A percentile compares a stretch with the other conserved stretches of the same genome.
Conservation (phyloP, 2,329 filamentous ascomycete genomes). For the Cercospora citrullina region DNA sequence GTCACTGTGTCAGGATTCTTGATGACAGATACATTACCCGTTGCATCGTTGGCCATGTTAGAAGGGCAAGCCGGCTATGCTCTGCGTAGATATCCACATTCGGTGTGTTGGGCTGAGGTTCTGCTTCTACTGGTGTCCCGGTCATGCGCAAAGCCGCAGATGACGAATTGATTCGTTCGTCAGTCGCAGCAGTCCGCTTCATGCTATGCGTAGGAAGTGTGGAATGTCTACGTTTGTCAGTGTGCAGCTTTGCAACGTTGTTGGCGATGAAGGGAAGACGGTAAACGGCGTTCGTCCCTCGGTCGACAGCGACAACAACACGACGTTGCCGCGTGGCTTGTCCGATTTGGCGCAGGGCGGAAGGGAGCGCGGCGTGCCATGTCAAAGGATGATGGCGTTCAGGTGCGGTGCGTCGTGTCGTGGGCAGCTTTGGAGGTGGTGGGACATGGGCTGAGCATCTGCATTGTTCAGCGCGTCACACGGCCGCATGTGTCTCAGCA, state of each 20-base stretch:
- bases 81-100: neutral
- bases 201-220: neutral
- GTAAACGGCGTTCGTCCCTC: neutral
- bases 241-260: neutral
- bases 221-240: neutral
- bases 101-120: neutral
- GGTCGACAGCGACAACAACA: neutral
- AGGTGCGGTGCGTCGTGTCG: neutral
- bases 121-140: neutral
- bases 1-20: neutral
- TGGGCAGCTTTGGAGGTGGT: neutral
- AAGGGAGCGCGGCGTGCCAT: neutral
- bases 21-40: neutral
- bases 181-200: neutral
- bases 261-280: neutral
- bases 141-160: conserved; percentile 1
- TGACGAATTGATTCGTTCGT: neutral
- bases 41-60: neutral
- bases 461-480: conserved; percentile 12
- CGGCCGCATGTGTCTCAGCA: conserved; percentile 7
- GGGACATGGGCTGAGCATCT: neutral
- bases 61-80: neutral
- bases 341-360: neutral
- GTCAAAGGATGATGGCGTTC: neutral
- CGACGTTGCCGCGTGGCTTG: conserved; percentile 4